Evolutionary conservation across 2,329 filamentous ascomycete genomes (phyloP).

Genomic region (Calonectria pauciramosa): DNA sequence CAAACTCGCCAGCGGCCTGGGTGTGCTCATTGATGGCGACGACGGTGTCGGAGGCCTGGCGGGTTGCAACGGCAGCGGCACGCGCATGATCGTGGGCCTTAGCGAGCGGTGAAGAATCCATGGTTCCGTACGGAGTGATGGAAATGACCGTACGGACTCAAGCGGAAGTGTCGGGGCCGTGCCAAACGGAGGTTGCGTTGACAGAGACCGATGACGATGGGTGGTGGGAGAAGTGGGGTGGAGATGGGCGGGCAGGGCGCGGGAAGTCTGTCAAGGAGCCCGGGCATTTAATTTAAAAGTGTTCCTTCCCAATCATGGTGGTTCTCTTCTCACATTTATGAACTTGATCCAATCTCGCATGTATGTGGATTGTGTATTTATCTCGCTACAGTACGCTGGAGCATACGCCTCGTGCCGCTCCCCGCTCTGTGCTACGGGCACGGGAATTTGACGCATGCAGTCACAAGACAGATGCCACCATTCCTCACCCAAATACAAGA

Average conservation of each 20-base stretch:
- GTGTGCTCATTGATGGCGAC: constrained; percentile 91
- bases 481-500: not conserved
- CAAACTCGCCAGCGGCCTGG: constrained; percentile 89
- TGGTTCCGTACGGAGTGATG: constrained; percentile 39
- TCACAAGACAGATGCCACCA: constrained; percentile 1
- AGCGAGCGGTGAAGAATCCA: constrained; percentile 55
- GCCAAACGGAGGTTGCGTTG: not conserved
- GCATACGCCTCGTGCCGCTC: not conserved
- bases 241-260: constrained; percentile 10
- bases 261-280: constrained; percentile 17
- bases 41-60: constrained; percentile 80
- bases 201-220: constrained; percentile 1
- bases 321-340: not conserved
- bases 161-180: not conserved
- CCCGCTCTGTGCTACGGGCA: not conserved
- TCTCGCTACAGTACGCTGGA: too few relatives aligned
- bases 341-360: not conserved
- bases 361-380: too few relatives aligned
- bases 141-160: constrained; percentile 5
- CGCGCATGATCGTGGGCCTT: constrained; percentile 91
- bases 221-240: not conserved
- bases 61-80: constrained; percentile 85
- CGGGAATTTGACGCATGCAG: not conserved
- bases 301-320: not conserved
- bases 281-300: not conserved